Evolutionary conservation across 1,139 yeast genomes (phyloP), one percentile per base, ranked within the genome.

Genomic region (Scheffersomyces lignicola): DNA sequence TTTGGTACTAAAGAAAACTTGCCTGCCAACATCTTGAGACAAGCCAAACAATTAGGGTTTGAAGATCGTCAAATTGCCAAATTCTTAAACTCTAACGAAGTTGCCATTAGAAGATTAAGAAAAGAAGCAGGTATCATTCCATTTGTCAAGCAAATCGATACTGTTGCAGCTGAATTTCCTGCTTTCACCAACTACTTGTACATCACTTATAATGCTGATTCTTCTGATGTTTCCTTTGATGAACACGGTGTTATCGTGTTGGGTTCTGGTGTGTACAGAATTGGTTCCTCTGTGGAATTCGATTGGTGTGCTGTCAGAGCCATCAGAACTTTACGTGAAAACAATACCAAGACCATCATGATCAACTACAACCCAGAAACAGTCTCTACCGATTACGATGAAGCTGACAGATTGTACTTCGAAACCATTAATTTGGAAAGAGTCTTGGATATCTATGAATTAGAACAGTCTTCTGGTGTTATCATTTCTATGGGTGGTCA

Each of bases 401-500:
- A 92, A 69, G 97, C 96, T 45, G 98, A 92, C 64, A 80, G 97
- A 65, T 79, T 92, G 51, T 92, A 92, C 71, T 92, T 92, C 57
- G 98, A 92, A 73, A 90, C 95, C 36, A 88, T 92, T 63, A 88
- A 88, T 63, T 74, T 90, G 57, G 98, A 92, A 72, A 80, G 97
- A 64, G 95, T 92, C 17, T 73, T 92, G 63, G 98, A 92, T 70
- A 90, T 92, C 49, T 92, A 94, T 59, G 97, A 92, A 61, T 70
- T 89, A 48, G 98, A 94, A 71, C 78, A 80, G 54, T 83, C 96
- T 32, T 67, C 82, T 13, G 98, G 98, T 72, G 97, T 92, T 44
- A 83, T 92, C 47, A 88, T 92, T 48, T 85, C 97, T 43, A 89
- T 92, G 95, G 98, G 98, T 76, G 98, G 98, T 60, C 98, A 94